phyloP scores from a whole-genome alignment of 306 rosid species.

The Aeschynomene evenia region DNA sequence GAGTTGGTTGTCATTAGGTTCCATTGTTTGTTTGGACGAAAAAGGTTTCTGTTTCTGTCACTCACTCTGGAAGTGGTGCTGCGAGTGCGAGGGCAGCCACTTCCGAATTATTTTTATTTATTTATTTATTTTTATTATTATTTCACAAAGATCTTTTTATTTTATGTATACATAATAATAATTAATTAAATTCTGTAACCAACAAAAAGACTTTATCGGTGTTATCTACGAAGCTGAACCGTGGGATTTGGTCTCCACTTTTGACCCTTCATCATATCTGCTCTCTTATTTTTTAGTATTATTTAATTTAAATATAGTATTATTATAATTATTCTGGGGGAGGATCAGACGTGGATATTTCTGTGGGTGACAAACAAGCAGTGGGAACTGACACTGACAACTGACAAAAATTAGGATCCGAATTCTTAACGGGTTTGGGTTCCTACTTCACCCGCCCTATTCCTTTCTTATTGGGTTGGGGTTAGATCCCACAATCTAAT shows the following conservation, averaged over 20 bases:
- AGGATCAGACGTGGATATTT: background rate
- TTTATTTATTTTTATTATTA: too few species aligned
- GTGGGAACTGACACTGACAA: constrained; percentile 11
- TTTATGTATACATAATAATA: too few species aligned
- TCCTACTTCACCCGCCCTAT: constrained; percentile 1
- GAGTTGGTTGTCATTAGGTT: constrained; percentile 84
- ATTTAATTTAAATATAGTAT: background rate
- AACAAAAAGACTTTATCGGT: constrained; percentile 33
- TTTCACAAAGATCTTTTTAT: background rate
- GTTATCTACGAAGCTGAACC: constrained; percentile 22
- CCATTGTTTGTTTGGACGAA: constrained; percentile 48
- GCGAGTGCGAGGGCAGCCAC: constrained; percentile 38
- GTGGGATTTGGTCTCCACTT: constrained; percentile 28
- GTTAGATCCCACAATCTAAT: background rate
- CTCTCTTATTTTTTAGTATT: background rate
- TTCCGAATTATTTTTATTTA: constrained; percentile 29
- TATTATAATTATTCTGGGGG: background rate
- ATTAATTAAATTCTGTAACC: background rate
- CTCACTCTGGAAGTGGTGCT: constrained; percentile 16
- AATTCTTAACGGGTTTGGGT: constrained; percentile 2
- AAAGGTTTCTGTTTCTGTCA: background rate
- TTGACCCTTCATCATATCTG: constrained; percentile 21
- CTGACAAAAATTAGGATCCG: background rate
- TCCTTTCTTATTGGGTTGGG: background rate
- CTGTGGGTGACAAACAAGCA: constrained; percentile 16